Percentiles rank a stretch among this genome's conserved stretches.
Evolutionary conservation across 805 yeast genomes (phyloP).

Genomic region (Yamadazyma endophytica): DNA sequence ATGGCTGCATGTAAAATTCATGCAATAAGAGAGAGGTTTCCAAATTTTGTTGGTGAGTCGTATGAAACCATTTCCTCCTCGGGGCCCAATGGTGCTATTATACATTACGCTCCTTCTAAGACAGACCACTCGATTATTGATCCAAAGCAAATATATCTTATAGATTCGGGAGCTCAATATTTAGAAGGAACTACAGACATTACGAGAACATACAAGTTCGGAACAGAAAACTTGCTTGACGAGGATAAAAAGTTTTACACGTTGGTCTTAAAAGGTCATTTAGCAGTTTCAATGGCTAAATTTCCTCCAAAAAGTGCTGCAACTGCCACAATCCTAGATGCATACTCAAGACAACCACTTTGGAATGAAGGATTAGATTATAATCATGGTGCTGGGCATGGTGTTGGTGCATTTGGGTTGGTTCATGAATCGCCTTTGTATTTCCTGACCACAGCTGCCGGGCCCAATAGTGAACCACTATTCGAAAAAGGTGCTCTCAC

Average conservation of each 20-base stretch:
- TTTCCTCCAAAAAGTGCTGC: conserved; percentile 68
- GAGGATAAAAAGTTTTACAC: conserved; percentile 78
- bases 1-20: conserved; percentile 60
- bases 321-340: conserved; percentile 73
- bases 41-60: conserved; percentile 62
- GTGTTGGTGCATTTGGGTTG: conserved; percentile 86
- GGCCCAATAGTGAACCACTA: conserved; percentile 44
- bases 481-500: conserved; percentile 62
- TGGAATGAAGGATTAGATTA: conserved; percentile 84
- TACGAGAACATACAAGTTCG: conserved; percentile 80
- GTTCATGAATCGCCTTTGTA: conserved; percentile 96
- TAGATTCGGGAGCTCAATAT: conserved; percentile 60
- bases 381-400: conserved; percentile 96
- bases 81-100: conserved; percentile 71
- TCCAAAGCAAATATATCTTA: conserved; percentile 49
- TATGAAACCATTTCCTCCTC: conserved; percentile 75
- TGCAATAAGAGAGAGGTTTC: conserved; percentile 48
- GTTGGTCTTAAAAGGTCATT: conserved; percentile 84
- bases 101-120: conserved; percentile 69
- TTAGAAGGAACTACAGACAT: conserved; percentile 84
- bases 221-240: conserved; percentile 20
- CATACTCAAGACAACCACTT: conserved; percentile 75
- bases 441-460: conserved; percentile 53
- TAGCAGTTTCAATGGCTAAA: conserved; percentile 74
- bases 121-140: conserved; percentile 59